Evolutionary conservation across 345 rosid genomes (phyloP).

Genomic region (Adansonia digitata): DNA sequence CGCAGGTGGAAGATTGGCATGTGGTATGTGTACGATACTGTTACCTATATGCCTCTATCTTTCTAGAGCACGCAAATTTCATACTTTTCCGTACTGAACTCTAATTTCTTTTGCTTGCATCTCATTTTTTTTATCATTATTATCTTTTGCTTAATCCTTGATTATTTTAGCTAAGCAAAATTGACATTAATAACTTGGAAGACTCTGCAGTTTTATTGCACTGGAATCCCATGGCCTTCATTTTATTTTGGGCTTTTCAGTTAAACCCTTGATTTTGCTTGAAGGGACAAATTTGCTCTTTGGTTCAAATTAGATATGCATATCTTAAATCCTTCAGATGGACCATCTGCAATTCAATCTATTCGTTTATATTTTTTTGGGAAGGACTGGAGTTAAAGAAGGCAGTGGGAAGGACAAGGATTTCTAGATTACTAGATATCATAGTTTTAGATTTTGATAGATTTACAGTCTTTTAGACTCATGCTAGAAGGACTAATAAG

Average conservation of each 20-base stretch:
- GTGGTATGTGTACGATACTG: constrained; percentile 50
- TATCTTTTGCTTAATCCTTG: background rate
- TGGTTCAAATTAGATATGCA: no score
- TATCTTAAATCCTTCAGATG: no score
- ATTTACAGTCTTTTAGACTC: background rate
- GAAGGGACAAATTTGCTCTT: no score
- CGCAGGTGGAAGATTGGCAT: constrained; percentile 98
- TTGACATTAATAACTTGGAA: background rate
- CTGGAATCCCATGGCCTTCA: background rate
- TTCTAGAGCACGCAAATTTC: background rate
- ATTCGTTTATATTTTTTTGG: no score
- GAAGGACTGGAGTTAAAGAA: no score
- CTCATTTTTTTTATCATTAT: background rate
- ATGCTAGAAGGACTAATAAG: background rate
- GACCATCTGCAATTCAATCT: no score
- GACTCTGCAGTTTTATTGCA: background rate
- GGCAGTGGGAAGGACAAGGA: background rate
- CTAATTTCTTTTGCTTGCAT: background rate
- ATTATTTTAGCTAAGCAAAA: background rate
- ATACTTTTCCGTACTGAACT: background rate
- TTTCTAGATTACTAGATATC: background rate
- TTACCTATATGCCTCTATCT: background rate
- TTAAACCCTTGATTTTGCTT: no score
- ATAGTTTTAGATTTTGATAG: background rate
- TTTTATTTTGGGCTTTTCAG: no score